Percentiles rank a stretch among this genome's conserved stretches.
Conservation (phyloP, 2,329 filamentous ascomycete genomes). For the Fusarium sp. region DNA sequence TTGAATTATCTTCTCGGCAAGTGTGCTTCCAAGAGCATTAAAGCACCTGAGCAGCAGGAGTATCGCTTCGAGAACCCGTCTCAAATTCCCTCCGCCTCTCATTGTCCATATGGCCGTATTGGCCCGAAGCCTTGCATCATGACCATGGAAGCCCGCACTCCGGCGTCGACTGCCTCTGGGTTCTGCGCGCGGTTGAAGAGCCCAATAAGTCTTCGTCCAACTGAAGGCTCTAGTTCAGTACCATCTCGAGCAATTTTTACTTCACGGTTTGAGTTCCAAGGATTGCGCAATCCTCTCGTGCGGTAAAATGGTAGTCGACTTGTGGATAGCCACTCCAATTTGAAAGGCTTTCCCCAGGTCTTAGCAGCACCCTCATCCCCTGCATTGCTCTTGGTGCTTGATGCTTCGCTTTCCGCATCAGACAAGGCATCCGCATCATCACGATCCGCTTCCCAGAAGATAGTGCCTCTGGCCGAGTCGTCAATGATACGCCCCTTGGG, state of each 20-base stretch:
- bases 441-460: constrained; percentile 90
- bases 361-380: constrained; percentile 62
- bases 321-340: constrained; percentile 89
- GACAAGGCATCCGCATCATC: constrained; percentile 60
- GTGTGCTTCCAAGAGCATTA: constrained; percentile 6
- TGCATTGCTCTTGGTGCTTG: constrained; percentile 52
- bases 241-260: constrained; percentile 96
- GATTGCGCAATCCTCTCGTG: constrained; percentile 86
- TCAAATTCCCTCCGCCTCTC: constrained; percentile 8
- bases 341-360: constrained; percentile 91
- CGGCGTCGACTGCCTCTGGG: constrained; percentile 46
- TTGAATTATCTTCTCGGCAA: constrained; percentile 39
- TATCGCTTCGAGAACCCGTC: constrained; percentile 22
- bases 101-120: constrained; percentile 49
- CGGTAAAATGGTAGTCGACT: constrained; percentile 86
- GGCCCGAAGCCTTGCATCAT: constrained; percentile 53
- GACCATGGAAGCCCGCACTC: constrained; percentile 46
- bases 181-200: constrained; percentile 75
- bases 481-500: constrained; percentile 90
- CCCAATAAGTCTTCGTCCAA: constrained; percentile 79
- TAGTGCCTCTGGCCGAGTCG: constrained; percentile 91
- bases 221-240: constrained; percentile 86
- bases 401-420: constrained; percentile 53
- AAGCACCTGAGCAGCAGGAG: constrained; percentile 1
- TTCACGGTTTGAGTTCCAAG: constrained; percentile 94